Base-by-base conservation (phyloP, 768 basidiomycete genomes). In the Boletus rex-veris region DNA sequence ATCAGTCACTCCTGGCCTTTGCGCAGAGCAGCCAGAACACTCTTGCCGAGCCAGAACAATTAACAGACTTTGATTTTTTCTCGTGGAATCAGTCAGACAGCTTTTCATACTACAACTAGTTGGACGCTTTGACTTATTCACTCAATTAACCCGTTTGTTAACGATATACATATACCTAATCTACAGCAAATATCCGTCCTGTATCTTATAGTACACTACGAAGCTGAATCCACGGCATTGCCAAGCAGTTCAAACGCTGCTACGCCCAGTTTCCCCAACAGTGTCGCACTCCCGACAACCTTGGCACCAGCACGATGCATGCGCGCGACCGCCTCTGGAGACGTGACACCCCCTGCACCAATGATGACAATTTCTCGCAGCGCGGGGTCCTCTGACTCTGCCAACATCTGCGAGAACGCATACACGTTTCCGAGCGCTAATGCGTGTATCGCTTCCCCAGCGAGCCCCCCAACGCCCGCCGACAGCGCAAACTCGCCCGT, bases 291-390 rank as follows among this genome's bases (percentile, higher is more conserved):
- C 14, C 82, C 92, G 6, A 94, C 84, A 1, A 84, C 81, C 45
- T 74, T 70, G 9, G 92, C 92, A 4, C 92, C 91, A 10, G 83
- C 89, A 43, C 74, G 73, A n/a, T 74, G 72, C 90, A 93, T 93
- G 50, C 92, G 76, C 48, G 71, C 66, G 12, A 77, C 82, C 3
- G 82, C 84, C 19, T 73, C 85, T 6, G 74, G 71, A 19, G 80
- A 79, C 3, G 80, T 84, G 16, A 92, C 89, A 6, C 92, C 92
- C 2, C 92, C 92, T n/a, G 87, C 85, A 3, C 91, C 92, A 43
- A 94, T 80, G 50, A 93, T 74, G 46, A 73, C 73, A 50, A 92
- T 79, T 3, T 72, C 61, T 28, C 66, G 67, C 37, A 90, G 60
- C 0, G 74, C 74, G 4, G 67, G 58, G 54, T 76, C 75, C 46